Evolutionary conservation across 345 rosid species (phyloP).

Genomic region (Lenwebbia sp.): DNA sequence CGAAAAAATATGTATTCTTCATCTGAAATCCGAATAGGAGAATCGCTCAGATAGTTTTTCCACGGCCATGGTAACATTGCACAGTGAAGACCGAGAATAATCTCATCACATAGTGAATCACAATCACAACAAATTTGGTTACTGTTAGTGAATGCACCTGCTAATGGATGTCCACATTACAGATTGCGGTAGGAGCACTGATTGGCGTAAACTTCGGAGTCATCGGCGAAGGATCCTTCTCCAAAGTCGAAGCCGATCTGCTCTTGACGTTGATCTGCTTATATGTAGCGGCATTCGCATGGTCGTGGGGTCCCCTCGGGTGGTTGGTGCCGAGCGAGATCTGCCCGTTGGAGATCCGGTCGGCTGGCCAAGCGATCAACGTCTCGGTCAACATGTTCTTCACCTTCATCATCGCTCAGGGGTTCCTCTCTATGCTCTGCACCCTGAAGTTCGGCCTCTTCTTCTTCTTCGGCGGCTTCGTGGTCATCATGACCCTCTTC

Average conservation of each 20-base stretch:
- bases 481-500: constrained; percentile 26
- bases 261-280: constrained; percentile 19
- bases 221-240: constrained; percentile 6
- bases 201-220: constrained; percentile 18
- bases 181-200: constrained; percentile 8
- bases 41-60: neutral
- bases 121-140: neutral
- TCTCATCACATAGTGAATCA: neutral
- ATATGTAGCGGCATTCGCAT: constrained; percentile 42
- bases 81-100: neutral
- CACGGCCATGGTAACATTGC: neutral
- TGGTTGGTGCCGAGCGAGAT: constrained; percentile 49
- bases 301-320: constrained; percentile 58
- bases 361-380: constrained; percentile 37
- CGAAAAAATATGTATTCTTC: neutral
- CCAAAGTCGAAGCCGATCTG: constrained; percentile 4
- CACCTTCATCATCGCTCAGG: constrained; percentile 39
- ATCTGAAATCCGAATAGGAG: neutral
- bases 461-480: constrained; percentile 34
- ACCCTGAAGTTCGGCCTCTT: constrained; percentile 39
- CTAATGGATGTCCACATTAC: neutral
- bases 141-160: neutral
- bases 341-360: constrained; percentile 28
- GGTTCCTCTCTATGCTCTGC: constrained; percentile 44
- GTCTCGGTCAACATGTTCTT: constrained; percentile 42